Evolutionary conservation across 345 rosid genomes (phyloP), one percentile per base, ranked within the genome.

Genomic region (Viola odorata): DNA sequence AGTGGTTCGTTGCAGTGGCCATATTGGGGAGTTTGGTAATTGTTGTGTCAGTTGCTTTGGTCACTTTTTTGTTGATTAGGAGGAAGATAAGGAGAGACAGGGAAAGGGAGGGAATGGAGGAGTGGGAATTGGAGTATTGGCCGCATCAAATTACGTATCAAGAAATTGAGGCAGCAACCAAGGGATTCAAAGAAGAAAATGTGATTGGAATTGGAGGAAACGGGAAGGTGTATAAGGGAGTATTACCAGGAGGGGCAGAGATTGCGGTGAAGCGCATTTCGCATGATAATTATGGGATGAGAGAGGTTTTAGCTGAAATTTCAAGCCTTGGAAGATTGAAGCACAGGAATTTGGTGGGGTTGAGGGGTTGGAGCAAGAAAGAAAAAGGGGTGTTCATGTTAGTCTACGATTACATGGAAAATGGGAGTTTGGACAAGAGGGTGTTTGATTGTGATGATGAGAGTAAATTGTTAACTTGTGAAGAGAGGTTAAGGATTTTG

Each of bases 61-160:
- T 80, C 50, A 38, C 61, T 55, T 47, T 79, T 69, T 49, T 71
- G 39, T 55, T 73, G 14, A 66, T 84, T 12, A 79, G 75, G 79
- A 81, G 81, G 57, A 82, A 58, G 74, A 66, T 59, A 44, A 71
- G 80, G 68, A 81, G 4, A 40, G 85, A 75, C 0, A 71, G 75
- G 67, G 82, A 77, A 72, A 79, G 77, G 64, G 94, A 77, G 1
- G 79, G 71, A 57, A 83, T 84, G 83, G 96, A 91, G 66, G 87
- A 80, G 5, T 91, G 95, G 95, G 98, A 91, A 62, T 69, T 82
- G 77, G 95, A 91, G 75, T 91, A 88, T 61, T 88, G 98, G 96
- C 95, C 98, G 0, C 90, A 91, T 23, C 15, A 85, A 66, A 77
- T 86, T 5, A 37, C 78, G 1, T 83, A 80, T 41, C 80, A 77